These are phyloP conservation scores for Trichothecium sympodiale DNA, from an alignment of 2,329 filamentous ascomycete species.

Conservation along the genomic window DNA sequence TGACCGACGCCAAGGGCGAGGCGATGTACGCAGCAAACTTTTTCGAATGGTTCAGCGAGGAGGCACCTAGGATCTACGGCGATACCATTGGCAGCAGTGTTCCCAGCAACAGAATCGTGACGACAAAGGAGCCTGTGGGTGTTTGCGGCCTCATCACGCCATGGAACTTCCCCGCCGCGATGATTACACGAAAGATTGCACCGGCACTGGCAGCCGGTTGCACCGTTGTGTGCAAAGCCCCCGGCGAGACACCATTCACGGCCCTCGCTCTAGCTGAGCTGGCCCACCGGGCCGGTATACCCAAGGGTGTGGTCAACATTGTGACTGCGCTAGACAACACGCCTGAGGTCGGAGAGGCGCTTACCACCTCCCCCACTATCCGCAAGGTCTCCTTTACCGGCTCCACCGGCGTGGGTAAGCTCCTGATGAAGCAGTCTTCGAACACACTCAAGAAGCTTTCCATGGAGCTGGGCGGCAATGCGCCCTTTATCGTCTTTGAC, in stretches of 20 bases:
- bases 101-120: slow-evolving; percentile 64
- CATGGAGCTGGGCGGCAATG: slow-evolving; percentile 89
- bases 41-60: slow-evolving; percentile 73
- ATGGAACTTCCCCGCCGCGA: slow-evolving; percentile 79
- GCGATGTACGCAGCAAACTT: slow-evolving; percentile 63
- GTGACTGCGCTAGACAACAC: slow-evolving; percentile 75
- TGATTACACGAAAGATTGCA: slow-evolving; percentile 61
- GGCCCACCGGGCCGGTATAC: slow-evolving; percentile 75
- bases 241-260: slow-evolving; percentile 86
- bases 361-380: slow-evolving; percentile 63
- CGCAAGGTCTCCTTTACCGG: slow-evolving; percentile 94
- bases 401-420: slow-evolving; percentile 55
- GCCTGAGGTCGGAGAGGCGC: slow-evolving; percentile 59
- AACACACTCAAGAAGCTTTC: slow-evolving; percentile 74
- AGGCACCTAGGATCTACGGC: slow-evolving; percentile 64
- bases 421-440: slow-evolving; percentile 82
- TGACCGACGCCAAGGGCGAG: slow-evolving; percentile 64
- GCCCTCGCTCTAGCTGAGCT: slow-evolving; percentile 81
- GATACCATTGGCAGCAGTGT: slow-evolving; percentile 62
- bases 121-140: slow-evolving; percentile 73
- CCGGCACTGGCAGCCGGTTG: slow-evolving; percentile 86
- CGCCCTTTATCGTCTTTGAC: slow-evolving; percentile 94
- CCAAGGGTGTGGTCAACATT: slow-evolving; percentile 83
- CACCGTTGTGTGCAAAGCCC: slow-evolving; percentile 85
- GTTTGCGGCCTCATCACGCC: slow-evolving; percentile 77